Conservation (phyloP, 306 rosid genomes). For the Ochetophila trinervis region DNA sequence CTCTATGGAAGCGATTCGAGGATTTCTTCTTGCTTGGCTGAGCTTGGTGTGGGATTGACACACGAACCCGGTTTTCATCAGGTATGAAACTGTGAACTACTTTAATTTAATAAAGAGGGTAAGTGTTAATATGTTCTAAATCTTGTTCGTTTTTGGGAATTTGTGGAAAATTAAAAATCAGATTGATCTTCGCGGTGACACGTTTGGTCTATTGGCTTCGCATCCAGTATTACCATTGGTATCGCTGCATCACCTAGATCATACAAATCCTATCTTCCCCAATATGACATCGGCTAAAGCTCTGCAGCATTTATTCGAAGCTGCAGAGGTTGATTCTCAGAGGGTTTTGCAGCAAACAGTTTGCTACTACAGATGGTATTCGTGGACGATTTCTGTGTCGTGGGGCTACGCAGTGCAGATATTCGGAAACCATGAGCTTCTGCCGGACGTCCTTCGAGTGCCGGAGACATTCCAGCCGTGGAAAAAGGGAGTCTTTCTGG, state of each 20-base stretch:
- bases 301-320: conserved; percentile 51
- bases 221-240: conserved; percentile 77
- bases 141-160: conserved; percentile 1
- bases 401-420: conserved; percentile 95
- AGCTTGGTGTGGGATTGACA: conserved; percentile 82
- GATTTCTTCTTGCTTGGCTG: conserved; percentile 67
- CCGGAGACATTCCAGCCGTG: conserved; percentile 71
- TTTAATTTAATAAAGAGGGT: background rate
- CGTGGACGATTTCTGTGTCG: conserved; percentile 81
- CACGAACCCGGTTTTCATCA: conserved; percentile 90
- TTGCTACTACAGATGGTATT: conserved; percentile 74
- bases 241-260: conserved; percentile 68
- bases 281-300: conserved; percentile 59
- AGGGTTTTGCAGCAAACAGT: conserved; percentile 74
- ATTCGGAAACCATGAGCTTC: conserved; percentile 35
- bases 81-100: conserved; percentile 25
- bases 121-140: background rate
- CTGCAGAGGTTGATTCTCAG: conserved; percentile 58
- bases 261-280: conserved; percentile 70
- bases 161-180: conserved; percentile 26
- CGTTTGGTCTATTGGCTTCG: conserved; percentile 74
- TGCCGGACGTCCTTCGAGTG: conserved; percentile 52
- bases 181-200: conserved; percentile 70
- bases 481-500: conserved; percentile 38
- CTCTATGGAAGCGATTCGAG: conserved; percentile 88